phyloP scores from a whole-genome alignment of 352 stramenopile species.

The Pythium dissimile region DNA sequence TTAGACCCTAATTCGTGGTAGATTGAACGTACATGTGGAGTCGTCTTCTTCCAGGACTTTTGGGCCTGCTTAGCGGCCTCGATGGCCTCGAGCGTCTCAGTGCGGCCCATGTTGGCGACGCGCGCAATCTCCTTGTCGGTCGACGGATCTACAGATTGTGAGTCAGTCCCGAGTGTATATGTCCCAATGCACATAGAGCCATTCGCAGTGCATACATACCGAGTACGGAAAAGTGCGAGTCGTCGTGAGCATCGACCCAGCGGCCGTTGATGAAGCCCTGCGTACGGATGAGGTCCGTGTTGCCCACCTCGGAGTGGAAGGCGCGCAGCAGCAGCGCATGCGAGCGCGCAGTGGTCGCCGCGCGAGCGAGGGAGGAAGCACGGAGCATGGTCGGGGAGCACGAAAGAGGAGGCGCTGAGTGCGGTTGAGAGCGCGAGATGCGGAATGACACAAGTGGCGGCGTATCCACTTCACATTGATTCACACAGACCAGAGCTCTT shows the following conservation, averaged over 20 bases:
- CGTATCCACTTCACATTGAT: neutral
- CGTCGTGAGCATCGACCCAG: slow-evolving; percentile 63
- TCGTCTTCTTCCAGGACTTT: slow-evolving; percentile 68
- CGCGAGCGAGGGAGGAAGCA: slow-evolving; percentile 12
- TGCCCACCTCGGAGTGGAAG: slow-evolving; percentile 58
- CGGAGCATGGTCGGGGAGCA: slow-evolving; percentile 26
- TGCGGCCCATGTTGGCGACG: slow-evolving; percentile 65
- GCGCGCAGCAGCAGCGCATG: neutral
- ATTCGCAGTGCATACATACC: slow-evolving; percentile 25
- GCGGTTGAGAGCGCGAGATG: slow-evolving; percentile 20
- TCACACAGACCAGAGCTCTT: neutral
- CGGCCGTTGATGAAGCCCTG: slow-evolving; percentile 76
- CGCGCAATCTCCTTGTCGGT: slow-evolving; percentile 67
- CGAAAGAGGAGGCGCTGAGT: neutral
- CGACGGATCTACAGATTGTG: slow-evolving; percentile 73
- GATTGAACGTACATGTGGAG: slow-evolving; percentile 39
- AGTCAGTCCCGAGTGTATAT: too few relatives aligned
- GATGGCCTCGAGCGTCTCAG: slow-evolving; percentile 75
- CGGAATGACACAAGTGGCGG: slow-evolving; percentile 32
- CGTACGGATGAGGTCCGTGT: slow-evolving; percentile 66
- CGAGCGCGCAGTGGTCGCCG: neutral
- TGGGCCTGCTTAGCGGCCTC: slow-evolving; percentile 57
- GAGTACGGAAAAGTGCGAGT: slow-evolving; percentile 55
- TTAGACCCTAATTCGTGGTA: too few relatives aligned
- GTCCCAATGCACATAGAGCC: neutral